Percentiles rank a stretch among this genome's conserved stretches.
phyloP scores from a whole-genome alignment of 2,329 filamentous ascomycete species.

The Scopulariopsis brevicaulis region DNA sequence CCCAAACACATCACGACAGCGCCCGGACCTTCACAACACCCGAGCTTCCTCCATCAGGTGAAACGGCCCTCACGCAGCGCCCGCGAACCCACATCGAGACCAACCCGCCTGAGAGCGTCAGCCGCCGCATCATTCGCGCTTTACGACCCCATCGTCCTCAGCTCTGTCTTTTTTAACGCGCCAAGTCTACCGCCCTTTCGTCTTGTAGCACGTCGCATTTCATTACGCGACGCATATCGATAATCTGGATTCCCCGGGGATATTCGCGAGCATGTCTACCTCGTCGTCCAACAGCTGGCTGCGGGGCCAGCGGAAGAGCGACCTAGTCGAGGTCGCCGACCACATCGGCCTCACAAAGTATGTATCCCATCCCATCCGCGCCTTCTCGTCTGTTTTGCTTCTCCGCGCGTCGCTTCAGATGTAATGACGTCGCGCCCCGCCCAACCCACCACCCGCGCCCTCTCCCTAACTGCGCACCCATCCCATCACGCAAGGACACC shows the following conservation, averaged over 20 bases:
- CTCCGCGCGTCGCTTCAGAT: neutral
- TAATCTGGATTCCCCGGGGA: neutral
- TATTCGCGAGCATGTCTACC: slow-evolving; percentile 38
- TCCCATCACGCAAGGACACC: neutral
- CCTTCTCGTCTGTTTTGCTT: neutral
- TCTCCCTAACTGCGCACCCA: neutral
- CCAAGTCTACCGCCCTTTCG: too few species aligned
- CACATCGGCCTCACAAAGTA: slow-evolving; percentile 63
- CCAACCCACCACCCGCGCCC: slow-evolving; percentile 1
- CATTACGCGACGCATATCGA: neutral
- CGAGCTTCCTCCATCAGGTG: neutral
- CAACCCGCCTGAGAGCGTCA: neutral
- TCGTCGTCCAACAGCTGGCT: slow-evolving; percentile 57
- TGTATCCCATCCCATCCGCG: slow-evolving; percentile 19
- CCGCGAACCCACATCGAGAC: neutral
- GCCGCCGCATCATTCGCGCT: neutral
- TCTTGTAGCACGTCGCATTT: too few species aligned
- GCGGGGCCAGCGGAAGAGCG: slow-evolving; percentile 70
- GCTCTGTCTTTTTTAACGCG: too few species aligned
- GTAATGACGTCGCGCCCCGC: neutral
- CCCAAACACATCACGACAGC: too few species aligned
- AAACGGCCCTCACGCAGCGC: neutral
- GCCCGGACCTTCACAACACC: neutral
- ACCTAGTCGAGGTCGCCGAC: slow-evolving; percentile 65
- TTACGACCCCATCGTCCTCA: neutral